A percentile compares a stretch with the other conserved stretches of the same genome.
Conservation (phyloP, 371 early-diverging fungal species). For the Mitosporidium daphniae region DNA sequence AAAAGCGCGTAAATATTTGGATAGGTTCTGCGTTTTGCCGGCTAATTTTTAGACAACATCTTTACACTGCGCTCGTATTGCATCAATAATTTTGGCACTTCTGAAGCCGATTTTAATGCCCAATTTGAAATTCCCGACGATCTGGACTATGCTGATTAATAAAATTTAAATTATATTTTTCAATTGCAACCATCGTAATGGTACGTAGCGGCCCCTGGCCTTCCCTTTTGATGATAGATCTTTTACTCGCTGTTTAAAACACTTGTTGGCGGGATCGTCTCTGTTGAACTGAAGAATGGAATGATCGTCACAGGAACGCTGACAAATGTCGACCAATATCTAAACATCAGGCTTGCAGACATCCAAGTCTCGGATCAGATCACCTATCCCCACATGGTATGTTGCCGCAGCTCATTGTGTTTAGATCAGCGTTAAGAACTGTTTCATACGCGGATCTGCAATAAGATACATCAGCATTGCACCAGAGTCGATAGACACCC, state of each 20-base stretch:
- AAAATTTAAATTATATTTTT: not conserved
- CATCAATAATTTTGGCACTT: slow-evolving; percentile 26
- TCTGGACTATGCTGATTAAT: slow-evolving; percentile 15
- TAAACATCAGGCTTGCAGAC: slow-evolving; percentile 77
- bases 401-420: slow-evolving; percentile 1
- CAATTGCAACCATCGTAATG: too few species aligned
- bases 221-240: too few species aligned
- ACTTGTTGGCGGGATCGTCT: slow-evolving; percentile 62
- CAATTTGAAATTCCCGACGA: slow-evolving; percentile 36
- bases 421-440: slow-evolving; percentile 60
- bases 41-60: slow-evolving; percentile 66
- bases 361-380: slow-evolving; percentile 45
- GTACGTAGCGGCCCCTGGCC: too few species aligned
- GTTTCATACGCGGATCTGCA: slow-evolving; percentile 87
- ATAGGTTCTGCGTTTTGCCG: too few species aligned
- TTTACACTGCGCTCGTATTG: slow-evolving; percentile 46
- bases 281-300: slow-evolving; percentile 91
- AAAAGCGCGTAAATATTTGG: too few species aligned
- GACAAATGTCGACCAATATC: slow-evolving; percentile 81
- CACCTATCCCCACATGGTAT: slow-evolving; percentile 79
- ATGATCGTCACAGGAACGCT: slow-evolving; percentile 54
- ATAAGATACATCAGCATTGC: slow-evolving; percentile 80
- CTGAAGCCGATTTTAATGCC: slow-evolving; percentile 20
- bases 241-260: slow-evolving; percentile 98
- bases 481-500: slow-evolving; percentile 45